A percentile compares a stretch with the other conserved stretches of the same genome.
Evolutionary conservation across 805 yeast species (phyloP).

Genomic region (Saccharomycopsis fermentans): DNA sequence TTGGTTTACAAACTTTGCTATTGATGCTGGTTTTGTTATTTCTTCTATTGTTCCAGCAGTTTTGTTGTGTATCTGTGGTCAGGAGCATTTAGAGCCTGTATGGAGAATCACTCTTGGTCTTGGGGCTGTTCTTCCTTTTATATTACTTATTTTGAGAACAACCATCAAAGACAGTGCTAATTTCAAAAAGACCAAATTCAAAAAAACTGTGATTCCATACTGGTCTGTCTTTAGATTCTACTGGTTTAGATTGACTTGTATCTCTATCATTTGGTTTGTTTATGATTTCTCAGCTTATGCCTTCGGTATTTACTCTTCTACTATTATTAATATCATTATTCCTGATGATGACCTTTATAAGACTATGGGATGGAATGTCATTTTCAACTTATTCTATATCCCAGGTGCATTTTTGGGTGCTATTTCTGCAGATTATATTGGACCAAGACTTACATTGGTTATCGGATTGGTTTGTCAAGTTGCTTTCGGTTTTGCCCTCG

Average conservation of each 20-base stretch:
- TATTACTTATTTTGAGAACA: slow-evolving; percentile 67
- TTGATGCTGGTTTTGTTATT: slow-evolving; percentile 77
- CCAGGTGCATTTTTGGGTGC: slow-evolving; percentile 92
- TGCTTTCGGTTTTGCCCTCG: slow-evolving; percentile 74
- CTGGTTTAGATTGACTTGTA: slow-evolving; percentile 66
- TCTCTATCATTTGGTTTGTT: slow-evolving; percentile 78
- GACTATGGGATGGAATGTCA: slow-evolving; percentile 88
- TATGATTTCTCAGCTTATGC: slow-evolving; percentile 89
- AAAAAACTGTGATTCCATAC: slow-evolving; percentile 57
- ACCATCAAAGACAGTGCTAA: slow-evolving; percentile 64
- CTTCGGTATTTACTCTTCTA: slow-evolving; percentile 73
- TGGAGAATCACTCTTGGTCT: slow-evolving; percentile 90
- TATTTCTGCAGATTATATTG: slow-evolving; percentile 68
- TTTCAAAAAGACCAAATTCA: slow-evolving; percentile 62
- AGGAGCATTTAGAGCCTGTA: slow-evolving; percentile 62
- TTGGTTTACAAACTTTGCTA: slow-evolving; percentile 83
- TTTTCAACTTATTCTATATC: slow-evolving; percentile 75
- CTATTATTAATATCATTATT: slow-evolving; percentile 50
- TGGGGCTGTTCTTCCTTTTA: slow-evolving; percentile 81
- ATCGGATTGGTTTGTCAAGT: slow-evolving; percentile 67
- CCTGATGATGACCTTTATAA: slow-evolving; percentile 54
- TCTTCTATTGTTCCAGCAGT: slow-evolving; percentile 83
- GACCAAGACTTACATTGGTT: slow-evolving; percentile 73
- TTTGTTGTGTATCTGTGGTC: slow-evolving; percentile 70
- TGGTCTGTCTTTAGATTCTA: slow-evolving; percentile 63